These are phyloP conservation scores for Candida multigemmis DNA, from an alignment of 805 yeast species.

Conservation along the genomic window DNA sequence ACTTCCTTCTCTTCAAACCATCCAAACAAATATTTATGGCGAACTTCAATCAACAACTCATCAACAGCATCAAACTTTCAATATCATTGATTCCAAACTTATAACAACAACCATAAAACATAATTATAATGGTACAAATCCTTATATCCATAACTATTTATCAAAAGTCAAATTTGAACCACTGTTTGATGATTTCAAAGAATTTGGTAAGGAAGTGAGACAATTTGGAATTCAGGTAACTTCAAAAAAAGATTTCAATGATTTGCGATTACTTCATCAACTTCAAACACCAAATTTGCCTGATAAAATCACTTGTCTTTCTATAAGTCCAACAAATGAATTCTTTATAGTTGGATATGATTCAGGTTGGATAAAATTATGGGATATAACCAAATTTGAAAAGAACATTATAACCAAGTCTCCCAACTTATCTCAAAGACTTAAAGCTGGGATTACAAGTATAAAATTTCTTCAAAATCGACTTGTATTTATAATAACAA, in stretches of 20 bases:
- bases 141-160: constrained; percentile 51
- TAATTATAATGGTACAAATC: constrained; percentile 63
- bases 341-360: constrained; percentile 75
- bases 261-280: neutral
- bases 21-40: constrained; percentile 34
- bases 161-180: constrained; percentile 47
- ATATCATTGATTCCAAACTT: constrained; percentile 19
- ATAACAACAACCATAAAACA: constrained; percentile 32
- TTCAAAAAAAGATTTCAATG: too few relatives aligned
- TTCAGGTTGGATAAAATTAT: constrained; percentile 60
- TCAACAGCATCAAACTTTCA: constrained; percentile 23
- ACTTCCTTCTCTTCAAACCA: constrained; percentile 29
- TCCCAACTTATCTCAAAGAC: constrained; percentile 36
- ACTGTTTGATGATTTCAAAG: constrained; percentile 48
- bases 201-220: constrained; percentile 48
- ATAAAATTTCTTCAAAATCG: constrained; percentile 44
- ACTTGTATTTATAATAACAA: constrained; percentile 50
- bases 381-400: constrained; percentile 67
- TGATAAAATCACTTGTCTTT: constrained; percentile 44
- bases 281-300: constrained; percentile 4
- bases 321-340: constrained; percentile 50
- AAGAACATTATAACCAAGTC: constrained; percentile 44
- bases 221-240: too few relatives aligned
- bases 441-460: constrained; percentile 41
- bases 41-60: constrained; percentile 31